Conservation (phyloP, 305 asterid genomes). For the Stenogyne calaminthoides region DNA sequence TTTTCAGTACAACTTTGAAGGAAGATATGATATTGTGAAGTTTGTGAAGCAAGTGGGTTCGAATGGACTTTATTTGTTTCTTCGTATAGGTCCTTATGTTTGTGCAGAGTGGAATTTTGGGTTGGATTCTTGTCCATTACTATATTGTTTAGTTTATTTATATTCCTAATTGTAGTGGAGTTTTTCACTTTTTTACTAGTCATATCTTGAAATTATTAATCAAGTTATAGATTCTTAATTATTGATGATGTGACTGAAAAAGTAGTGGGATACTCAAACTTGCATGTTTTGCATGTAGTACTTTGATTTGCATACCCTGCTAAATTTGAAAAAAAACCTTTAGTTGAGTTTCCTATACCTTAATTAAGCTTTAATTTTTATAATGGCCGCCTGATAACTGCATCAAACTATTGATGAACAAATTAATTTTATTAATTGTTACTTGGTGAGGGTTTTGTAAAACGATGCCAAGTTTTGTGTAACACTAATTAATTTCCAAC, state of each 20-base stretch:
- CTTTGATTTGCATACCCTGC: not conserved
- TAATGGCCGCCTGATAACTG: not conserved
- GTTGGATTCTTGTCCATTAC: conserved; percentile 48
- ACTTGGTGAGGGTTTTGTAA: conserved; percentile 18
- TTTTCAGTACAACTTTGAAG: conserved; percentile 76
- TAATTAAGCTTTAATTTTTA: not conserved
- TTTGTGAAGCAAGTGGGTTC: conserved; percentile 87
- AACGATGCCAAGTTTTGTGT: not conserved
- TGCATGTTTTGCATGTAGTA: not conserved
- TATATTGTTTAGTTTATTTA: conserved; percentile 12
- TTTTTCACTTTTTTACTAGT: conserved; percentile 8
- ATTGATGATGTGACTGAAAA: not conserved
- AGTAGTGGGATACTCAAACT: not conserved
- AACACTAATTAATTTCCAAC: not conserved
- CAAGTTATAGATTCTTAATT: not conserved
- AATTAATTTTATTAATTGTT: conserved; percentile 4
- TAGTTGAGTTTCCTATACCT: conserved; percentile 12
- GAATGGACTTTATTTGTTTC: conserved; percentile 72
- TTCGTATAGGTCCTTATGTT: conserved; percentile 94
- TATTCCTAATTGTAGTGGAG: conserved; percentile 15
- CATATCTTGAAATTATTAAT: conserved; percentile 8
- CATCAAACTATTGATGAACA: not conserved
- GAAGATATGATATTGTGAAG: conserved; percentile 85
- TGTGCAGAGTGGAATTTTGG: conserved; percentile 99
- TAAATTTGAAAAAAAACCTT: not conserved